Evolutionary conservation across 345 rosid species (phyloP).

Genomic region (Xanthoceras sorbifolium): DNA sequence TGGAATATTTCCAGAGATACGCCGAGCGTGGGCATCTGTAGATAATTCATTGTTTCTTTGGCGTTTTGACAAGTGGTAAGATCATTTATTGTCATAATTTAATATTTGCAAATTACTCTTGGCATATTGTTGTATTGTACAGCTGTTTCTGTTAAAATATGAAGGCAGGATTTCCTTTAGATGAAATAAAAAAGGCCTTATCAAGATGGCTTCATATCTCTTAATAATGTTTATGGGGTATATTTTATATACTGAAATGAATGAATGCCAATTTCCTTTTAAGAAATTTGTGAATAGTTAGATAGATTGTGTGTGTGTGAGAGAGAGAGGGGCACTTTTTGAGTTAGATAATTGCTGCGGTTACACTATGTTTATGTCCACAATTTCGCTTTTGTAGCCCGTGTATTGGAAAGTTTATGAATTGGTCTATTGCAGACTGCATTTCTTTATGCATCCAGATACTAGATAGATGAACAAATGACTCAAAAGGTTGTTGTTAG

Average conservation of each 20-base stretch:
- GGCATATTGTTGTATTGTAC: not conserved
- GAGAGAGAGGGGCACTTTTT: not conserved
- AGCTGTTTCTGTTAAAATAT: not conserved
- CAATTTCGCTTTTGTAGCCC: not conserved
- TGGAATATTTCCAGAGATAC: conserved; percentile 92
- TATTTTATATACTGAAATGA: not conserved
- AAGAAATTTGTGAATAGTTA: not conserved
- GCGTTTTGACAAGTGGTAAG: conserved; percentile 95
- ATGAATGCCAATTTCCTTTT: not conserved
- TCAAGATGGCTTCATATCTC: not conserved
- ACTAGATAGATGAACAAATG: not conserved
- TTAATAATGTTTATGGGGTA: not conserved
- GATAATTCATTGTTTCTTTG: conserved; percentile 89
- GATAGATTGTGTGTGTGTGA: not conserved
- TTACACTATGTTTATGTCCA: not conserved
- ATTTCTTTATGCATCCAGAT: not conserved
- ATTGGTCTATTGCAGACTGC: not conserved
- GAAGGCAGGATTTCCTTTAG: no score
- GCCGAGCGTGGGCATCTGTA: conserved; percentile 96
- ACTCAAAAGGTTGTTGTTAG: not conserved
- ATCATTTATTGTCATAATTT: conserved; percentile 3
- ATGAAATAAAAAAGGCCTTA: no score
- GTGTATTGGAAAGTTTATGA: not conserved
- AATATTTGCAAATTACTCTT: not conserved
- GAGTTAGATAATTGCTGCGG: not conserved